A percentile compares a stretch with the other conserved stretches of the same genome.
phyloP scores from a whole-genome alignment of 192 early-diverging fungal genomes.

The Rhizoclosmatium sp. region DNA sequence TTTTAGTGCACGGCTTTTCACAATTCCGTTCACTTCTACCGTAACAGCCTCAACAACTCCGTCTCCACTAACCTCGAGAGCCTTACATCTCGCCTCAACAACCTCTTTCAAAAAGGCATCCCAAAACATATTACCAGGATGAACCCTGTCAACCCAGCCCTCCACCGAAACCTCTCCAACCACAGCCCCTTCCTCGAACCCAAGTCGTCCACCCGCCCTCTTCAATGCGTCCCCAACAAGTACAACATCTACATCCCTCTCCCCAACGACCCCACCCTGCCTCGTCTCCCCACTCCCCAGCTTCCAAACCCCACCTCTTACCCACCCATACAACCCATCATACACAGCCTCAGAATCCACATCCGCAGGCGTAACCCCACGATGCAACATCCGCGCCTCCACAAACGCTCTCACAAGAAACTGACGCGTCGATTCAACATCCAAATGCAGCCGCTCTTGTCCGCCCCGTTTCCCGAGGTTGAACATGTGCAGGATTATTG shows the following conservation, averaged over 20 bases:
- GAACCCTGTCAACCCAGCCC: no score
- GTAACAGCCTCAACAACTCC: no score
- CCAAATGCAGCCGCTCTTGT: not conserved
- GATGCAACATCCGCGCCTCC: not conserved
- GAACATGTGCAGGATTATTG: not conserved
- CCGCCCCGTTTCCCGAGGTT: not conserved
- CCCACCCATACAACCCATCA: no score
- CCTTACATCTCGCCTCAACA: no score
- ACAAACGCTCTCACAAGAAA: not conserved
- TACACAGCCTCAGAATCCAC: not conserved
- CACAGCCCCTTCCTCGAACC: no score
- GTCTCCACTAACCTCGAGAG: no score
- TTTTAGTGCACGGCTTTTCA: no score
- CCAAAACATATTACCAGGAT: no score
- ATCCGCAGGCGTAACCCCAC: not conserved
- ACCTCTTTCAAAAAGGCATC: no score
- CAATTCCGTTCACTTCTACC: no score
- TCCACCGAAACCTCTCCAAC: no score
- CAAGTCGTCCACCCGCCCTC: not conserved
- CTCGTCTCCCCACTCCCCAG: not conserved
- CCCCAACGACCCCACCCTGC: not conserved
- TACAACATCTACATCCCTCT: not conserved
- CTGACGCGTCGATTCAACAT: not conserved
- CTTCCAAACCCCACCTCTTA: no score
- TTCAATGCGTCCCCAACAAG: not conserved